Evolutionary conservation across 1,139 yeast species (phyloP).

Genomic region (Sugiyamaella japonica): DNA sequence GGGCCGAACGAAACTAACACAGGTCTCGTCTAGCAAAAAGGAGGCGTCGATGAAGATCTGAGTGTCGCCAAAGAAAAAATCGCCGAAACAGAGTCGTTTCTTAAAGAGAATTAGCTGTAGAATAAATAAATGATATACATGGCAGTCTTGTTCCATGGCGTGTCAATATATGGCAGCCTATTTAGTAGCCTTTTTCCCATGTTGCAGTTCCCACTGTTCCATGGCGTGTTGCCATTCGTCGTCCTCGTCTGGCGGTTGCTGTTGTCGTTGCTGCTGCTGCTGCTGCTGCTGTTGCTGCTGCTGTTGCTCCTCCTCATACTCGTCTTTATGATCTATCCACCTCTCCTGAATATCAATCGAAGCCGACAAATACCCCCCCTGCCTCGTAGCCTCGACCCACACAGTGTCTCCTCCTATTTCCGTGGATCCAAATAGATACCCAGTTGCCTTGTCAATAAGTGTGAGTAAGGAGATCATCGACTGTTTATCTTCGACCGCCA

Average conservation of each 20-base stretch:
- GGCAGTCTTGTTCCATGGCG: no score
- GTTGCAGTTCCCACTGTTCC: conserved; percentile 58
- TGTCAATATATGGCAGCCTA: background rate
- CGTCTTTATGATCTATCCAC: conserved; percentile 86
- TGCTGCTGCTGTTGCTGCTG: conserved; percentile 65
- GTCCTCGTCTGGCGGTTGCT: conserved; percentile 54
- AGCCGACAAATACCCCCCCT: conserved; percentile 56
- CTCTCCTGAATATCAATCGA: conserved; percentile 85
- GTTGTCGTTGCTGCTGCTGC: conserved; percentile 40
- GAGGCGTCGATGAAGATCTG: conserved; percentile 49
- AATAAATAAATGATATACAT: no score
- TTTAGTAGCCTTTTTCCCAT: conserved; percentile 21
- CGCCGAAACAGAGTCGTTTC: conserved; percentile 36
- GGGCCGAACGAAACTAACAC: background rate
- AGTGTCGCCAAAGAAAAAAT: conserved; percentile 45
- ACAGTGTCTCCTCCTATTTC: conserved; percentile 95
- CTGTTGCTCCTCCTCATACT: conserved; percentile 61
- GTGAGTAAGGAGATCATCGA: conserved; percentile 83
- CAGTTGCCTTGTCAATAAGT: conserved; percentile 84
- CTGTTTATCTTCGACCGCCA: conserved; percentile 86
- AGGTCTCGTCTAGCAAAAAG: conserved; percentile 31
- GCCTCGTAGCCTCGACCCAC: conserved; percentile 94
- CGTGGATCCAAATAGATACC: conserved; percentile 87
- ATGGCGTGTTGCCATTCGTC: conserved; percentile 72
- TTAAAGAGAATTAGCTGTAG: conserved; percentile 9